Conservation (phyloP, 1,139 yeast species). For the Pichiaceae sp. region DNA sequence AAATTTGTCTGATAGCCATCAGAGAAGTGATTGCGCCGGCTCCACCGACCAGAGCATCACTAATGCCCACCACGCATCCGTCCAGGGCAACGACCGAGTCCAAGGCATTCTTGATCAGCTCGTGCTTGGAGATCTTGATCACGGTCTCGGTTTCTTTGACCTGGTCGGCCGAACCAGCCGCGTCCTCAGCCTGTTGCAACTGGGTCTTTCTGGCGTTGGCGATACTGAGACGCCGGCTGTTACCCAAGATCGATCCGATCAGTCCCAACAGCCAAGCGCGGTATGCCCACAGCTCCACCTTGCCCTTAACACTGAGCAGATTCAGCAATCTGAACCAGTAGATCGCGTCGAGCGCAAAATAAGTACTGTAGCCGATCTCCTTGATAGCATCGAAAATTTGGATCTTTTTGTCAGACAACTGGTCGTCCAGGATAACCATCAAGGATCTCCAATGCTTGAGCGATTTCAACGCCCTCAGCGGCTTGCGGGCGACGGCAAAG, state of each 20-base stretch:
- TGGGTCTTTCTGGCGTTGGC: conserved; percentile 10
- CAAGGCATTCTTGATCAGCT: conserved; percentile 69
- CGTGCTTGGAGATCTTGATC: conserved; percentile 31
- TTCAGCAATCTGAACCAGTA: conserved; percentile 52
- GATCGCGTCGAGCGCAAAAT: conserved; percentile 66
- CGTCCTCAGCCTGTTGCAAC: conserved; percentile 10
- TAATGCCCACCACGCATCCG: conserved; percentile 49
- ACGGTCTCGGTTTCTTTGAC: conserved; percentile 21
- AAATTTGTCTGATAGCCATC: conserved; percentile 69
- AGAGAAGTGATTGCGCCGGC: conserved; percentile 81
- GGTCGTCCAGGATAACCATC: conserved; percentile 60
- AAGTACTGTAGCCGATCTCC: conserved; percentile 68
- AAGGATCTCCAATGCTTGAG: conserved; percentile 67
- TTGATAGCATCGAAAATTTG: conserved; percentile 53
- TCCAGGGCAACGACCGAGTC: conserved; percentile 73
- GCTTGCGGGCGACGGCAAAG: conserved; percentile 42
- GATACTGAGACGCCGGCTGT: conserved; percentile 22
- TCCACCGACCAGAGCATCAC: conserved; percentile 78
- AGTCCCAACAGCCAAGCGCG: conserved; percentile 78
- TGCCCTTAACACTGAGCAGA: conserved; percentile 19
- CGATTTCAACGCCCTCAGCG: conserved; percentile 81
- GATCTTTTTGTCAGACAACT: conserved; percentile 53
- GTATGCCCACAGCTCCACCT: conserved; percentile 34
- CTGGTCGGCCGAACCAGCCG: not conserved
- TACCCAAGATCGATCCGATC: conserved; percentile 25